phyloP scores from a whole-genome alignment of 2,329 filamentous ascomycete species.

The Thielaviopsis populi region DNA sequence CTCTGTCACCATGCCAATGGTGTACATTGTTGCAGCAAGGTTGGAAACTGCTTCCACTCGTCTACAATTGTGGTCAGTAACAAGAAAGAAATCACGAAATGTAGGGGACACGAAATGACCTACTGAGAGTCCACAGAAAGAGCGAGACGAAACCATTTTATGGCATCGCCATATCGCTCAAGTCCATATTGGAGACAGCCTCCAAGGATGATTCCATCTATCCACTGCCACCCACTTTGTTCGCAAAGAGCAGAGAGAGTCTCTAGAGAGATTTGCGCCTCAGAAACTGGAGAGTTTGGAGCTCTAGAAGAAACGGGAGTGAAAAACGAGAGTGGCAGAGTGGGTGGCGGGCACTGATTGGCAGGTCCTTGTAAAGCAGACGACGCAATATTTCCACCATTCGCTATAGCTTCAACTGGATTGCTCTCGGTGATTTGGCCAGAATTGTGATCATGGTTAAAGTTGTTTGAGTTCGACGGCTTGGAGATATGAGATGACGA shows the following conservation, averaged over 20 bases:
- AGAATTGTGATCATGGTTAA: neutral
- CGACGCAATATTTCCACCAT: too few relatives aligned
- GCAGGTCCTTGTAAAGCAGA: neutral
- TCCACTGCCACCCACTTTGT: slow-evolving; percentile 73
- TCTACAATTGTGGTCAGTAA: slow-evolving; percentile 29
- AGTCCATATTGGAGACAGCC: slow-evolving; percentile 87
- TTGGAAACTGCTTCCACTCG: slow-evolving; percentile 93
- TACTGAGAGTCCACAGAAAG: slow-evolving; percentile 41
- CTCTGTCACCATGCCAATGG: slow-evolving; percentile 65
- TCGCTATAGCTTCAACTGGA: neutral
- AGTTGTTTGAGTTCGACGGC: neutral
- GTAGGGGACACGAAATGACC: slow-evolving; percentile 20
- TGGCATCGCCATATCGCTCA: slow-evolving; percentile 63
- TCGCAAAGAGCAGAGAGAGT: slow-evolving; percentile 61
- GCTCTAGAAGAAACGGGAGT: neutral
- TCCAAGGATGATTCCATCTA: slow-evolving; percentile 80
- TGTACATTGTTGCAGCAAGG: slow-evolving; percentile 74
- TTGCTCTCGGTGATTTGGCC: neutral
- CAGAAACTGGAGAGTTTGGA: neutral
- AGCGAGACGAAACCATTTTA: slow-evolving; percentile 58
- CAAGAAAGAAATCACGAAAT: neutral
- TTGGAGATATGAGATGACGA: neutral
- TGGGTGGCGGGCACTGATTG: neutral
- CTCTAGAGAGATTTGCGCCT: slow-evolving; percentile 51
- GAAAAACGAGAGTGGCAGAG: neutral